These are phyloP conservation scores for Withania somnifera DNA, from an alignment of 305 asterid genomes.

Conservation along the genomic window DNA sequence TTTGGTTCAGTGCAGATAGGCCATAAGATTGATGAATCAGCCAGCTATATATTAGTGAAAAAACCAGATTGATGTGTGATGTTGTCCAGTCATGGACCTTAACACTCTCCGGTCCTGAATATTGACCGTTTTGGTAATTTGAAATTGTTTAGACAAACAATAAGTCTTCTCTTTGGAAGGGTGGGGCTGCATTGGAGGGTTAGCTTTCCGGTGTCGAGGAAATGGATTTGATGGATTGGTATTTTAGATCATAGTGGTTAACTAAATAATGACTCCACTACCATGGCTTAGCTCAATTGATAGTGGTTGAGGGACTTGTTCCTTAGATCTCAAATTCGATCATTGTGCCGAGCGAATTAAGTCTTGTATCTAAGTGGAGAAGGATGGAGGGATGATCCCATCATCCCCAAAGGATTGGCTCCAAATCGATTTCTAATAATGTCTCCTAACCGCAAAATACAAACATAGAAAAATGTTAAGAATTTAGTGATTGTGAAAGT, in stretches of 20 bases:
- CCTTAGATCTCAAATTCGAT: too few relatives aligned
- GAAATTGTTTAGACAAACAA: neutral
- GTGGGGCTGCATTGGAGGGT: neutral
- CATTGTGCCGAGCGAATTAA: neutral
- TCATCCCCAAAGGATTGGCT: neutral
- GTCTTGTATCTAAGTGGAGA: neutral
- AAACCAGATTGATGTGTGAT: neutral
- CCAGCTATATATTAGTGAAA: neutral
- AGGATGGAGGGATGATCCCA: neutral
- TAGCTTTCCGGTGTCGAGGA: neutral
- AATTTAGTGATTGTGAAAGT: neutral
- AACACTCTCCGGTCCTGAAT: neutral
- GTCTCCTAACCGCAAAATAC: neutral
- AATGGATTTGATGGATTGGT: neutral
- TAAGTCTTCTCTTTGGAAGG: neutral
- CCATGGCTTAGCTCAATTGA: neutral
- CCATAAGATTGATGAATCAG: neutral
- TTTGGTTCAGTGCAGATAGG: neutral
- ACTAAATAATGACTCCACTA: neutral
- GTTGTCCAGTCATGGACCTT: neutral
- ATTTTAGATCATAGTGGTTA: neutral
- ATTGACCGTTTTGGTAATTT: neutral
- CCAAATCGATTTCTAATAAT: neutral
- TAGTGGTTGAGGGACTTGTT: neutral
- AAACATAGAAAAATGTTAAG: neutral